These are phyloP conservation scores for Eucalyptus pauciflora DNA, from an alignment of 345 rosid species.

Conservation along the genomic window DNA sequence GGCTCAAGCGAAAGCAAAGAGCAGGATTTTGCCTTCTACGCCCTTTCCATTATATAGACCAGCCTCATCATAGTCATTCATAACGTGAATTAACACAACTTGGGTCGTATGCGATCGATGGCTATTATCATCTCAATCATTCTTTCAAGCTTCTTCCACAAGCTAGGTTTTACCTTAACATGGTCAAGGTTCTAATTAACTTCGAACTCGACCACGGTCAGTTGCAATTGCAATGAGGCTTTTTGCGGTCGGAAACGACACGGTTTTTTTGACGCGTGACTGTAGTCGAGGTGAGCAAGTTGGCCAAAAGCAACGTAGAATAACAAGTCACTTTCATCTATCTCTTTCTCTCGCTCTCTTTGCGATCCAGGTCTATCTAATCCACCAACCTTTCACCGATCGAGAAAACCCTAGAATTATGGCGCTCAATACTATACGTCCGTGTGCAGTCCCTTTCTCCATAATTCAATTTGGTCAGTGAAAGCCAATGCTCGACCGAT, in stretches of 20 bases:
- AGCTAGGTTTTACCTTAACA: not conserved
- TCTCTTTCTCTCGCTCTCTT: not conserved
- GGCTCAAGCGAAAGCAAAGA: not conserved
- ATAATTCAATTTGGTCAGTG: not conserved
- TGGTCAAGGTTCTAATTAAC: not conserved
- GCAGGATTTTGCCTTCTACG: not conserved
- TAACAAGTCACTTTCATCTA: not conserved
- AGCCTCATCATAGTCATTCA: not conserved
- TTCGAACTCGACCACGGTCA: not conserved
- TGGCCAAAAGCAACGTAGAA: not conserved
- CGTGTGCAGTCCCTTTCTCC: not conserved
- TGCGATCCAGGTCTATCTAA: not conserved
- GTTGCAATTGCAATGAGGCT: not conserved
- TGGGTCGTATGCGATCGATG: not conserved
- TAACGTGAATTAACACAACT: not conserved
- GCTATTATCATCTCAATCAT: not conserved
- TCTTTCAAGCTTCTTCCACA: not conserved
- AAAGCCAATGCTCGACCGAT: not conserved
- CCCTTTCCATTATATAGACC: not conserved
- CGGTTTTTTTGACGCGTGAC: too few species aligned
- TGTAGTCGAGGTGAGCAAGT: not conserved
- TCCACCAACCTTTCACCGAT: not conserved
- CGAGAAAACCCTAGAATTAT: not conserved
- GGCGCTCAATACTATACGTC: not conserved
- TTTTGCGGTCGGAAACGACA: fast-evolving